Base-by-base conservation (phyloP, 371 early-diverging fungal genomes). In the Lichtheimia hyalospora region DNA sequence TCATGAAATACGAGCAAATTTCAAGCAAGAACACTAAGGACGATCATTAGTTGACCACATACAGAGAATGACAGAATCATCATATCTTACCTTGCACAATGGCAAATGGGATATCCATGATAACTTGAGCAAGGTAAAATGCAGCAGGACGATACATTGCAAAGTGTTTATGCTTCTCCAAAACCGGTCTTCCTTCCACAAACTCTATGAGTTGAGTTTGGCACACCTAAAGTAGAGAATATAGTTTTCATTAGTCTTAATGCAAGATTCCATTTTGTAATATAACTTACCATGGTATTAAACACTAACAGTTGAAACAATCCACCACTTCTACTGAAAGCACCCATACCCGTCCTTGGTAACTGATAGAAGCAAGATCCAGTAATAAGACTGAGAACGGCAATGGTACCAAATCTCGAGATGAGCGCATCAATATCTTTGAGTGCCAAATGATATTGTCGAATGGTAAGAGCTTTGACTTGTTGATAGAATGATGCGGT, bases 121-220 rank as follows among this genome's bases (percentile, higher is more conserved):
- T 57, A n/a, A 82, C 77, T 67, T 87, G 83, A 4, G 87, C 81
- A 25, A 89, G 27, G 34, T 84, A 85, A 56, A 76, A 78, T 0
- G 88, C 84, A 0, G 84, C 79, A 1, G 90, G 86, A 16, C 83
- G 77, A 61, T 87, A 88, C 53, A 90, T 63, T 2, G 87, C 89
- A 64, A 75, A 82, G 15, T 77, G 81, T 58, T 86, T 86, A 69
- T 89, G 89, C 58, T 88, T 90, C 63, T 87, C 84, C 5, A 89
- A 57, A 28, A 88, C 68, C 8, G 81, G 83, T 6, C 89, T 82
- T 24, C 85, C 87, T 27, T 70, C 73, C 53, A 85, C 58, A 48
- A 76, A 76, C 14, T 66, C 64, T 3, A 83, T 75, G 14, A 85
- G 53, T 61, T 84, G 83, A 6, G 83, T 57, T 54, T 82, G 77